Percentiles rank a stretch among this genome's conserved stretches.
phyloP scores from a whole-genome alignment of 768 basidiomycete species.

The Boletus vermiculosoides region DNA sequence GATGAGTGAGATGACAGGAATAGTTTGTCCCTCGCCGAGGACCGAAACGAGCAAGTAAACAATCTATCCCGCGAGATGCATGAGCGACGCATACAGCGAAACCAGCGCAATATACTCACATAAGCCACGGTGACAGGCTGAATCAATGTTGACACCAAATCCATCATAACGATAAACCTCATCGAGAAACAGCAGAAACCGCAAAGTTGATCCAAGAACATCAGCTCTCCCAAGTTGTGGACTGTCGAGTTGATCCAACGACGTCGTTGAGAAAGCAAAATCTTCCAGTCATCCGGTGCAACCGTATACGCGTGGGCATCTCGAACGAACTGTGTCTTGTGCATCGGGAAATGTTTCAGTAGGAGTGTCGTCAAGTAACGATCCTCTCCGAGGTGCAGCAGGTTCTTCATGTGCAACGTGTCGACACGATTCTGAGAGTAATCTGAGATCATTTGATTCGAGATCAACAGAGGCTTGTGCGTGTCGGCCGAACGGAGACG shows the following conservation, averaged over 20 bases:
- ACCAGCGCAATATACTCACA: constrained; percentile 48
- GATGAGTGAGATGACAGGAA: constrained; percentile 82
- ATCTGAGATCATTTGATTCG: constrained; percentile 86
- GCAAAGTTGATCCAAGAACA: constrained; percentile 88
- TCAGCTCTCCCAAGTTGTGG: constrained; percentile 91
- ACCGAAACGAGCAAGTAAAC: constrained; percentile 86
- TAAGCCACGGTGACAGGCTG: constrained; percentile 88
- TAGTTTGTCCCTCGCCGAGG: constrained; percentile 56
- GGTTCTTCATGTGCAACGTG: constrained; percentile 98
- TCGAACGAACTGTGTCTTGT: constrained; percentile 94
- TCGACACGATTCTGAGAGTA: constrained; percentile 97
- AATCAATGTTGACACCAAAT: constrained; percentile 82
- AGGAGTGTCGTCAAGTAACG: constrained; percentile 95
- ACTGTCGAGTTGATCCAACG: constrained; percentile 99
- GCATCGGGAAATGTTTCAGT: constrained; percentile 90
- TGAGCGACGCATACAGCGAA: constrained; percentile 7
- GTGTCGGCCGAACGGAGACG: constrained; percentile 92
- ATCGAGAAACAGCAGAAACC: constrained; percentile 99
- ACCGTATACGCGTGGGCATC: constrained; percentile 94
- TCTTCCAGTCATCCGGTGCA: constrained; percentile 93
- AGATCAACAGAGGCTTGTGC: constrained; percentile 91
- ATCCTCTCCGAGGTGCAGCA: constrained; percentile 97
- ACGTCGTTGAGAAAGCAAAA: constrained; percentile 92
- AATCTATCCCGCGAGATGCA: constrained; percentile 47
- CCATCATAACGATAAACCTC: constrained; percentile 98